Percentiles rank a stretch among this genome's conserved stretches.
phyloP scores from a whole-genome alignment of 495 filamentous ascomycete genomes.

The Trichocladium uniseriatum region DNA sequence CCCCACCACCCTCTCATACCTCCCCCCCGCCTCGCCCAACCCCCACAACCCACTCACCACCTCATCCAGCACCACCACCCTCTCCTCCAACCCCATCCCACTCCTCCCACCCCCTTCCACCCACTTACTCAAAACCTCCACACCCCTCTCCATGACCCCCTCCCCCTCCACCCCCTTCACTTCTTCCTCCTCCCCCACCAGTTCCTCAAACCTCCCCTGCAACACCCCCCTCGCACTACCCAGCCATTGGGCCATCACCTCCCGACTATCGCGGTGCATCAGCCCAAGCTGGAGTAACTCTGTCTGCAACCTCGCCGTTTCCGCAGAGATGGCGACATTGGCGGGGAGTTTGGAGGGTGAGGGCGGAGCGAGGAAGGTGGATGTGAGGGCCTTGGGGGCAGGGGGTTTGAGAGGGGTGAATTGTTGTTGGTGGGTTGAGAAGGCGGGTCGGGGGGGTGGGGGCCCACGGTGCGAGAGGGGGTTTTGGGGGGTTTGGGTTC shows the following conservation, averaged over 20 bases:
- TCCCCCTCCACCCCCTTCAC: conserved; percentile 29
- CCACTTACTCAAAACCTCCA: conserved; percentile 27
- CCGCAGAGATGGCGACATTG: conserved; percentile 48
- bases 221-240: conserved; percentile 37
- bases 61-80: conserved; percentile 42
- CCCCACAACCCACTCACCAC: conserved; percentile 43
- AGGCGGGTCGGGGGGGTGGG: background rate
- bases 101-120: background rate
- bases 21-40: conserved; percentile 39
- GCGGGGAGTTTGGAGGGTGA: conserved; percentile 43
- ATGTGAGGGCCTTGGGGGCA: conserved; percentile 47
- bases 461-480: background rate
- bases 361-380: conserved; percentile 43
- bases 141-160: conserved; percentile 28
- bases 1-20: conserved; percentile 38
- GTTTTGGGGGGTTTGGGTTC: no score
- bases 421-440: conserved; percentile 61
- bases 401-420: conserved; percentile 55
- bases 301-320: conserved; percentile 54
- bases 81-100: conserved; percentile 35
- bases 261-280: conserved; percentile 45
- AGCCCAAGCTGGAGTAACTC: conserved; percentile 67
- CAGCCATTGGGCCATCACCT: conserved; percentile 34
- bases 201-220: conserved; percentile 29
- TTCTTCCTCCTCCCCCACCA: conserved; percentile 25